phyloP scores from a whole-genome alignment of 331 rosid species.

The Pyrus hybrid region DNA sequence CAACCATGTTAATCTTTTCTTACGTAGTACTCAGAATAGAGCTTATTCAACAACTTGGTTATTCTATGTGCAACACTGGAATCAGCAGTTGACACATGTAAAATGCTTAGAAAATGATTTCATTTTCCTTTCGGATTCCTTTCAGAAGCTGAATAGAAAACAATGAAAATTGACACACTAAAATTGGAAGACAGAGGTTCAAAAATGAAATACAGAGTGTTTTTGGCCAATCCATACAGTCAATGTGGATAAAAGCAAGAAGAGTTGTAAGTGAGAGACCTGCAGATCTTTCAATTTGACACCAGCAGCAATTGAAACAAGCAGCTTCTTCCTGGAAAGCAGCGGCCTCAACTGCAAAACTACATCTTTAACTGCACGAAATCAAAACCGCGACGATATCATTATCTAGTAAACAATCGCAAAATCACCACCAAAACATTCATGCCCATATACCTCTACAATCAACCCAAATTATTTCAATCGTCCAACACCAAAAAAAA shows the following conservation, averaged over 20 bases:
- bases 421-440: not conserved
- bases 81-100: not conserved
- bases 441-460: not conserved
- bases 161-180: not conserved
- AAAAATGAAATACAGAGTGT: no score
- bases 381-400: not conserved
- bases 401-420: not conserved
- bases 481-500: not conserved
- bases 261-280: constrained; percentile 10
- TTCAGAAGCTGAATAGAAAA: not conserved
- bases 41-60: not conserved
- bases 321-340: constrained; percentile 38
- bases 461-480: not conserved
- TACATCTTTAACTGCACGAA: constrained; percentile 26
- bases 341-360: constrained; percentile 32
- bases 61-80: not conserved
- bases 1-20: not conserved
- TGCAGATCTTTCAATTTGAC: constrained; percentile 36
- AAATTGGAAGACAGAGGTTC: not conserved
- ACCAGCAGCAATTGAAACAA: constrained; percentile 46
- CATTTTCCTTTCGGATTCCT: not conserved
- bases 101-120: not conserved
- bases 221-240: not conserved
- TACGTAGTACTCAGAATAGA: not conserved
- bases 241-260: not conserved